Conservation (phyloP, 768 basidiomycete species). For the Tulasnella sp. region DNA sequence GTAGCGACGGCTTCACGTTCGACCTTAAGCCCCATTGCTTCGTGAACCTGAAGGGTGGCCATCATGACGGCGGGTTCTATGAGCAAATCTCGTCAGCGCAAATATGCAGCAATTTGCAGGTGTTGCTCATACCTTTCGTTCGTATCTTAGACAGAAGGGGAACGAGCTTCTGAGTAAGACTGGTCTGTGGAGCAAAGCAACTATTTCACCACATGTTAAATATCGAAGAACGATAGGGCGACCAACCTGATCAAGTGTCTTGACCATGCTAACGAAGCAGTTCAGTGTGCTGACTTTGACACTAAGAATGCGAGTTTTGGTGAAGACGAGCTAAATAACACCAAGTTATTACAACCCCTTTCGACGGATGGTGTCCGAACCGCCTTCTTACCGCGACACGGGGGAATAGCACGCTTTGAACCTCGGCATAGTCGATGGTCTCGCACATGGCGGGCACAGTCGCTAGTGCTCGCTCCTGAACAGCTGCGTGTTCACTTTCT, state of each 20-base stretch:
- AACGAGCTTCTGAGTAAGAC: slow-evolving; percentile 91
- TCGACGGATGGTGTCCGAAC: slow-evolving; percentile 3
- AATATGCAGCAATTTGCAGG: not conserved
- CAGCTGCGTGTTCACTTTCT: slow-evolving; percentile 88
- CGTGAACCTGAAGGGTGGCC: slow-evolving; percentile 83
- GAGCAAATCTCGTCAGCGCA: not conserved
- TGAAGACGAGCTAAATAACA: slow-evolving; percentile 72
- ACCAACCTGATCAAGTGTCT: slow-evolving; percentile 78
- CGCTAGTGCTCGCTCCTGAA: slow-evolving; percentile 87
- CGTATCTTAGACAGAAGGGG: slow-evolving; percentile 91
- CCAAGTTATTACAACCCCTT: not conserved
- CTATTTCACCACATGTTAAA: not conserved
- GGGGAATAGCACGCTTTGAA: slow-evolving; percentile 84
- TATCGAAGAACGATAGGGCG: not conserved
- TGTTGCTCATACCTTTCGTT: slow-evolving; percentile 54
- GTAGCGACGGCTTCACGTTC: slow-evolving; percentile 90
- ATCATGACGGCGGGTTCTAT: slow-evolving; percentile 90
- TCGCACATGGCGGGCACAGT: slow-evolving; percentile 86
- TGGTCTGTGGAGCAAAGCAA: slow-evolving; percentile 49
- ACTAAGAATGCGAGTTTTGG: slow-evolving; percentile 80
- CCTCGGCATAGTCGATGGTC: slow-evolving; percentile 90
- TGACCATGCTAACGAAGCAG: slow-evolving; percentile 85
- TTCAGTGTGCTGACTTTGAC: slow-evolving; percentile 86
- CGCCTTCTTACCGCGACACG: slow-evolving; percentile 73
- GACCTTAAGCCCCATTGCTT: slow-evolving; percentile 93